Conservation (phyloP, 2,329 filamentous ascomycete species). For the Penicillium sp. region DNA sequence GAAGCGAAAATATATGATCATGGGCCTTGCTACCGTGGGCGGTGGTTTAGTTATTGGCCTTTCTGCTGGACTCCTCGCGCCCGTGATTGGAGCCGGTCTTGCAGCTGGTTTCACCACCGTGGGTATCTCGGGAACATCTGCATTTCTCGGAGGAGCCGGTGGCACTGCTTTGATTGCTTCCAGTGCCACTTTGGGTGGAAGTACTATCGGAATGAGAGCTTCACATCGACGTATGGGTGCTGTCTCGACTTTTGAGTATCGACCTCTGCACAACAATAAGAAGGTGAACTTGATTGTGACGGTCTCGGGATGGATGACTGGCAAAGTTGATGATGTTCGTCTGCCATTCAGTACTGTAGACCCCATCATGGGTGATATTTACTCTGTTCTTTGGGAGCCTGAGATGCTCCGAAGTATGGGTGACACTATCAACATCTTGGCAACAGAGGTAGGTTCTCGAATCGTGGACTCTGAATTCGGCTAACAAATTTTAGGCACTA, state of each 20-base stretch:
- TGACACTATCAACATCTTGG: conserved; percentile 96
- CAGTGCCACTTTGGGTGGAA: conserved; percentile 79
- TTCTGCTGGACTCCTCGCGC: conserved; percentile 86
- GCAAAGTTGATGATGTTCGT: conserved; percentile 94
- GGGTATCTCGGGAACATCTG: conserved; percentile 82
- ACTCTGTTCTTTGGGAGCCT: conserved; percentile 95
- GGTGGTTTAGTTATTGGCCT: conserved; percentile 93
- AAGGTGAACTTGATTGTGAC: conserved; percentile 94
- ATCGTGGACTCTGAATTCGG: neutral
- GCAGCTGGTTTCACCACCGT: conserved; percentile 95
- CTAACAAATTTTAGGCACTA: conserved; percentile 66
- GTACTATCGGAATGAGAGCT: conserved; percentile 81
- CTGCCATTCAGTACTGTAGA: conserved; percentile 95
- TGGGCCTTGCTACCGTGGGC: conserved; percentile 95
- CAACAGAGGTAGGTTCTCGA: conserved; percentile 73
- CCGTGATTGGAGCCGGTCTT: conserved; percentile 89
- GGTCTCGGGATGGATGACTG: conserved; percentile 96
- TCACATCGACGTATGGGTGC: conserved; percentile 86
- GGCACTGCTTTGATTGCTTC: conserved; percentile 95
- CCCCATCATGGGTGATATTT: conserved; percentile 96
- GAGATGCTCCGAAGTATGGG: conserved; percentile 98
- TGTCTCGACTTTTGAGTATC: conserved; percentile 95
- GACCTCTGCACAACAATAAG: conserved; percentile 97
- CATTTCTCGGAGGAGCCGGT: conserved; percentile 87
- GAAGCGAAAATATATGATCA: conserved; percentile 85